A percentile compares a stretch with the other conserved stretches of the same genome.
Evolutionary conservation across 2,329 filamentous ascomycete species (phyloP).

Genomic region (Pezicula rhizophila): DNA sequence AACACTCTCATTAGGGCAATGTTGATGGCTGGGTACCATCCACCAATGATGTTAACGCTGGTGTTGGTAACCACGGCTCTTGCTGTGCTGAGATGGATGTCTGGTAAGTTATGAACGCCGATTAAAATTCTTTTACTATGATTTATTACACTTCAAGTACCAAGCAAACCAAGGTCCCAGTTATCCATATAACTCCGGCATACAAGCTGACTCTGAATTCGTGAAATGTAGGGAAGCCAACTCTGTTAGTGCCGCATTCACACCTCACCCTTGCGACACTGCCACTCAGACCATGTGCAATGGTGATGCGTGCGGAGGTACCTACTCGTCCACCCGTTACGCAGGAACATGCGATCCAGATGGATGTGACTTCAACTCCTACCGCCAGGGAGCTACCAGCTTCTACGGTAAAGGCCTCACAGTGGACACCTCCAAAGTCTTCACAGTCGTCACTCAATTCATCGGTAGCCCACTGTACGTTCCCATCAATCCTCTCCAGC

Average conservation of each 20-base stretch:
- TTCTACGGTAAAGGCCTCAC: slow-evolving; percentile 48
- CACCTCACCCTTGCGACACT: slow-evolving; percentile 47
- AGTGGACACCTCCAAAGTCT: slow-evolving; percentile 41
- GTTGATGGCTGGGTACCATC: slow-evolving; percentile 43
- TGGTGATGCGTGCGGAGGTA: slow-evolving; percentile 27
- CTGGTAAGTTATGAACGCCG: slow-evolving; percentile 41
- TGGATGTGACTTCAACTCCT: slow-evolving; percentile 54
- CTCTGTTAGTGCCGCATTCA: slow-evolving; percentile 47
- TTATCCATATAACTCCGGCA: too few relatives aligned
- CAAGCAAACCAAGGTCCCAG: too few relatives aligned
- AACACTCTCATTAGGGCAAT: slow-evolving; percentile 37
- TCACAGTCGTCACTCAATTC: slow-evolving; percentile 54
- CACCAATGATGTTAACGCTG: slow-evolving; percentile 40
- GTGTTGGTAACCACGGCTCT: slow-evolving; percentile 44
- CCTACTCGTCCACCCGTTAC: slow-evolving; percentile 36
- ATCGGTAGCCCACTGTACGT: slow-evolving; percentile 39
- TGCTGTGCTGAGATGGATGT: slow-evolving; percentile 63
- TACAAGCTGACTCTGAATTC: too few relatives aligned
- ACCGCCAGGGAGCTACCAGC: slow-evolving; percentile 45
- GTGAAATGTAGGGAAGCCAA: slow-evolving; percentile 34
- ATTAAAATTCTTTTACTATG: too few relatives aligned
- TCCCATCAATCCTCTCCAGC: too few relatives aligned
- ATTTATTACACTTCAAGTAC: too few relatives aligned
- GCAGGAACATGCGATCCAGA: slow-evolving; percentile 39
- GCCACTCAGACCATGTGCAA: slow-evolving; percentile 36